Evolutionary conservation across 768 basidiomycete species (phyloP).

Genomic region (Lactarius deliciosus): DNA sequence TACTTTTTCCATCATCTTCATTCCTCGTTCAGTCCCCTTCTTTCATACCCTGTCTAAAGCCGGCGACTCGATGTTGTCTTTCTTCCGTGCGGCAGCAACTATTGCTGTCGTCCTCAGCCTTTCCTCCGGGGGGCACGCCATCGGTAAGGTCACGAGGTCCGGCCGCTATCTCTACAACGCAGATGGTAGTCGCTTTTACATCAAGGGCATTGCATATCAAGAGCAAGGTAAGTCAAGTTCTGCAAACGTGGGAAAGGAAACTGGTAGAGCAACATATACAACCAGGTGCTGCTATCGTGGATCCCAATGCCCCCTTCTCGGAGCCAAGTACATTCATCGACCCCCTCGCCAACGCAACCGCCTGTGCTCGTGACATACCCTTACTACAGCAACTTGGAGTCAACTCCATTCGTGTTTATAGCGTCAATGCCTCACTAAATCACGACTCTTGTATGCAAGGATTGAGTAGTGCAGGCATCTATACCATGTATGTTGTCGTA

Average conservation of each 20-base stretch:
- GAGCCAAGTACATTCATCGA: conserved; percentile 79
- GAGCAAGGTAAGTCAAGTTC: conserved; percentile 60
- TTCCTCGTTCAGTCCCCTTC: neutral
- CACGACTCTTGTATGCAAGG: conserved; percentile 85
- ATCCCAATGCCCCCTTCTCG: conserved; percentile 43
- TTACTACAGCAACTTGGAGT: conserved; percentile 72
- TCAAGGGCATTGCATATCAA: conserved; percentile 87
- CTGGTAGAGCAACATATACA: neutral
- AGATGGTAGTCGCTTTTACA: conserved; percentile 77
- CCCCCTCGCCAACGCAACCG: conserved; percentile 64
- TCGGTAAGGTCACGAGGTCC: conserved; percentile 63
- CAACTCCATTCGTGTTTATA: conserved; percentile 84
- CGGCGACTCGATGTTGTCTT: conserved; percentile 32
- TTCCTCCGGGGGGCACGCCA: conserved; percentile 56
- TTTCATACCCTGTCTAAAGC: conserved; percentile 19
- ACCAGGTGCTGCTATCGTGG: neutral
- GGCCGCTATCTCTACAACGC: conserved; percentile 82
- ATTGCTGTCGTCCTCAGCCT: conserved; percentile 44
- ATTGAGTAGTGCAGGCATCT: conserved; percentile 78
- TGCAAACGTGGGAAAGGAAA: neutral
- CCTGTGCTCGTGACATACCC: conserved; percentile 78
- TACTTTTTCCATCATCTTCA: neutral
- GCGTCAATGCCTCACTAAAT: conserved; percentile 76
- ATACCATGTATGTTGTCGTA: conserved; percentile 67
- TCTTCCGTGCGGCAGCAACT: conserved; percentile 31